A percentile compares a stretch with the other conserved stretches of the same genome.
These are phyloP conservation scores for Penicillium crystallinum DNA, from an alignment of 495 filamentous ascomycete species.

Conservation along the genomic window DNA sequence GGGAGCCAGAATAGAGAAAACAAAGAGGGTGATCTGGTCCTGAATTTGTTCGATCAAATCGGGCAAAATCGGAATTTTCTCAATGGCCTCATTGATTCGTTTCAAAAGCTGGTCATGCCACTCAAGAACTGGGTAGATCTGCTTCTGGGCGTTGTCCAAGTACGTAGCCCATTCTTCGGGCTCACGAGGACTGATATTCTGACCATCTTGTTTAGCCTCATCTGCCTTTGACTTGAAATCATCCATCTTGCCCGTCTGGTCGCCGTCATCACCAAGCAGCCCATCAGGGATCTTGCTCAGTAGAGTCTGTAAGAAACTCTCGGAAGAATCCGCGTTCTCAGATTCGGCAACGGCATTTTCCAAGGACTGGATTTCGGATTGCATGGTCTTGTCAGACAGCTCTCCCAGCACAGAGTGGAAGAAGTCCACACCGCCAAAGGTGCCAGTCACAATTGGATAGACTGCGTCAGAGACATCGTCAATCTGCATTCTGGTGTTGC, in stretches of 20 bases:
- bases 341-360: slow-evolving; percentile 67
- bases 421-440: slow-evolving; percentile 86
- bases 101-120: slow-evolving; percentile 86
- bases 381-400: slow-evolving; percentile 79
- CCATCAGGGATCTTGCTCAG: slow-evolving; percentile 73
- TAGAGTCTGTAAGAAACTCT: slow-evolving; percentile 67
- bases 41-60: slow-evolving; percentile 74
- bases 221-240: slow-evolving; percentile 64
- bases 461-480: slow-evolving; percentile 57
- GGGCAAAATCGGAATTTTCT: slow-evolving; percentile 73
- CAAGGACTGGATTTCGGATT: slow-evolving; percentile 78
- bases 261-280: slow-evolving; percentile 62
- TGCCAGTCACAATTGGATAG: slow-evolving; percentile 80
- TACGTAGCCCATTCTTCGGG: slow-evolving; percentile 71
- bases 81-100: slow-evolving; percentile 66
- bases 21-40: slow-evolving; percentile 75
- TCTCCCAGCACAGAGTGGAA: slow-evolving; percentile 87
- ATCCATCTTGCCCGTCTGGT: slow-evolving; percentile 57
- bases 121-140: slow-evolving; percentile 80
- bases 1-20: slow-evolving; percentile 79
- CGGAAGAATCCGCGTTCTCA: slow-evolving; percentile 41
- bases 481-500: slow-evolving; percentile 58
- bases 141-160: slow-evolving; percentile 58
- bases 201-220: slow-evolving; percentile 40
- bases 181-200: slow-evolving; percentile 62